phyloP scores from a whole-genome alignment of 1,284 basidiomycete genomes.

The Microbotryum intermedium region DNA sequence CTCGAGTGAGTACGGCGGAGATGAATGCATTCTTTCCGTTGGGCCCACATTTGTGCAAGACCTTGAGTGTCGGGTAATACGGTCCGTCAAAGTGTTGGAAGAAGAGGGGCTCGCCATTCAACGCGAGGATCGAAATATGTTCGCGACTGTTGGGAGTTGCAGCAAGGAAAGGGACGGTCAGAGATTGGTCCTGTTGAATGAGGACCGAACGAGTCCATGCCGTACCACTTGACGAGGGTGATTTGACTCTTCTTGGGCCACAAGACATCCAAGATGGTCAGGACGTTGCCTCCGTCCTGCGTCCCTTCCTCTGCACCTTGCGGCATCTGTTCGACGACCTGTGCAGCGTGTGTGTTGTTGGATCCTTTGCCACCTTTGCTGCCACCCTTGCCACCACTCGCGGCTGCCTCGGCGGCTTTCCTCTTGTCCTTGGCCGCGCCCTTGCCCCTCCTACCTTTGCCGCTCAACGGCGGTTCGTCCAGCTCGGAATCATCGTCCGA shows the following conservation, averaged over 20 bases:
- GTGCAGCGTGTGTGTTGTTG: not conserved
- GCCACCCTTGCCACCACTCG: constrained; percentile 26
- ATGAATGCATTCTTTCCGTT: no score
- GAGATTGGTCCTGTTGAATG: not conserved
- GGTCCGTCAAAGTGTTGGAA: constrained; percentile 97
- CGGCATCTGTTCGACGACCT: constrained; percentile 9
- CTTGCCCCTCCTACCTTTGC: constrained; percentile 35
- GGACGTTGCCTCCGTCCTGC: constrained; percentile 44
- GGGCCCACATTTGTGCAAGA: constrained; percentile 80
- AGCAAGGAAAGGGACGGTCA: not conserved
- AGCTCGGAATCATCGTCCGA: constrained; percentile 34
- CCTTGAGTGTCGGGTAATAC: constrained; percentile 73
- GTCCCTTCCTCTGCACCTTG: constrained; percentile 35
- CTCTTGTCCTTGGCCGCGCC: constrained; percentile 42
- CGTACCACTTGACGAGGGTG: constrained; percentile 90
- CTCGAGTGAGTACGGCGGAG: constrained; percentile 3
- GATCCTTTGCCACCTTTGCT: constrained; percentile 35
- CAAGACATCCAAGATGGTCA: constrained; percentile 65
- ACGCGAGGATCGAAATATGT: constrained; percentile 83
- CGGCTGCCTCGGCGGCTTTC: constrained; percentile 26
- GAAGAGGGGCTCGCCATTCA: constrained; percentile 78
- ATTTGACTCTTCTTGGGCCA: constrained; percentile 99
- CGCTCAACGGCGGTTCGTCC: constrained; percentile 41
- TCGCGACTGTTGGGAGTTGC: constrained; percentile 61
- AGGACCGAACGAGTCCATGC: not conserved